phyloP scores from a whole-genome alignment of 345 rosid genomes.

The Rhodamnia argentea region DNA sequence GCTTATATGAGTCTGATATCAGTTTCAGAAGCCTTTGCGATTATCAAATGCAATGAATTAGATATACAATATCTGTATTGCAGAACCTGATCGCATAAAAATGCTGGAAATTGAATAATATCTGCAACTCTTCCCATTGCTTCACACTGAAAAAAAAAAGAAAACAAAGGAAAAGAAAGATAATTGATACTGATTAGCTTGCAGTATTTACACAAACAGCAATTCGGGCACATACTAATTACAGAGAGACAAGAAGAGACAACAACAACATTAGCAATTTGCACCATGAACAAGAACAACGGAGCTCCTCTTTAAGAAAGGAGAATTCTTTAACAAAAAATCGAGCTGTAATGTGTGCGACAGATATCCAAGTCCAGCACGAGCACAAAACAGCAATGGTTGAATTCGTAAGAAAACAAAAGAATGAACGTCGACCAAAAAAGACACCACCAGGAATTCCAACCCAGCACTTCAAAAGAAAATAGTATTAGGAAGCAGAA shows the following conservation, averaged over 20 bases:
- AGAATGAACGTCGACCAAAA: background rate
- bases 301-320: background rate
- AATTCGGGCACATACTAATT: background rate
- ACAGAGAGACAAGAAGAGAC: background rate
- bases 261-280: background rate
- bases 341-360: background rate
- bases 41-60: background rate
- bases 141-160: slow-evolving; percentile 54
- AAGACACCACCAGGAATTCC: background rate
- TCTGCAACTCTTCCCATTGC: slow-evolving; percentile 79
- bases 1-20: too few relatives aligned
- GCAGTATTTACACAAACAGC: background rate
- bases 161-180: background rate
- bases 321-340: background rate
- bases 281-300: background rate
- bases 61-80: background rate
- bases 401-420: background rate
- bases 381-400: background rate
- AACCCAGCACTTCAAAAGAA: background rate
- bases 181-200: background rate
- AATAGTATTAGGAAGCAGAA: background rate
- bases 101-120: slow-evolving; percentile 93
- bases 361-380: background rate
- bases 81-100: slow-evolving; percentile 85
- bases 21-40: too few relatives aligned